Evolutionary conservation across 108 stramenopile genomes (phyloP).

Genomic region (Asterionellopsis glacialis): DNA sequence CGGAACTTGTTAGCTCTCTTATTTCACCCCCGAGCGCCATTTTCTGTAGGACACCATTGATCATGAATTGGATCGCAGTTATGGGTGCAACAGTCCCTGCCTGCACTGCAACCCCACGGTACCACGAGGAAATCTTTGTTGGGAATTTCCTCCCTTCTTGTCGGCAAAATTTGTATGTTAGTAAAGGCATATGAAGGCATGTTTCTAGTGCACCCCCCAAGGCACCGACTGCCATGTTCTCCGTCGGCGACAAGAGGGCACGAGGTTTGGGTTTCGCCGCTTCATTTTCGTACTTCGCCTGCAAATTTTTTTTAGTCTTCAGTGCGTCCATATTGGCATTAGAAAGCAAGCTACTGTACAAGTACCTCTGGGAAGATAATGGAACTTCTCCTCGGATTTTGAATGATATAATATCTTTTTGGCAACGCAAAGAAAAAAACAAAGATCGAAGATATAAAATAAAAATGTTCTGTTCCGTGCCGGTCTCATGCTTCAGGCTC

Average conservation of each 20-base stretch:
- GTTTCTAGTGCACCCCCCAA: slow-evolving; percentile 17
- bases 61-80: slow-evolving; percentile 19
- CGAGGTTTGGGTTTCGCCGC: too few relatives aligned
- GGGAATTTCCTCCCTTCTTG: slow-evolving; percentile 22
- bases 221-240: slow-evolving; percentile 17
- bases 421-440: too few relatives aligned
- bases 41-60: slow-evolving; percentile 21
- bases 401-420: too few relatives aligned
- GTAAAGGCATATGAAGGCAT: slow-evolving; percentile 18
- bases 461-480: too few relatives aligned
- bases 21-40: neutral
- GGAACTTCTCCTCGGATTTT: too few relatives aligned
- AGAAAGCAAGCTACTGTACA: too few relatives aligned
- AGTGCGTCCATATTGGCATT: too few relatives aligned
- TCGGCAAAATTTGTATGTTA: slow-evolving; percentile 24
- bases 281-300: too few relatives aligned
- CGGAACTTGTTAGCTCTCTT: neutral
- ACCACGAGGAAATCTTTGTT: slow-evolving; percentile 13
- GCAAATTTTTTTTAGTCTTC: too few relatives aligned
- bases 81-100: slow-evolving; percentile 29
- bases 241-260: slow-evolving; percentile 3
- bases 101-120: slow-evolving; percentile 16
- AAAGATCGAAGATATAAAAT: too few relatives aligned
- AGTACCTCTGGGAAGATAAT: too few relatives aligned
- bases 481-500: too few relatives aligned